A percentile compares a stretch with the other conserved stretches of the same genome.
phyloP scores from a whole-genome alignment of 106 monocot genomes.

The Dactylorhiza incarnata region DNA sequence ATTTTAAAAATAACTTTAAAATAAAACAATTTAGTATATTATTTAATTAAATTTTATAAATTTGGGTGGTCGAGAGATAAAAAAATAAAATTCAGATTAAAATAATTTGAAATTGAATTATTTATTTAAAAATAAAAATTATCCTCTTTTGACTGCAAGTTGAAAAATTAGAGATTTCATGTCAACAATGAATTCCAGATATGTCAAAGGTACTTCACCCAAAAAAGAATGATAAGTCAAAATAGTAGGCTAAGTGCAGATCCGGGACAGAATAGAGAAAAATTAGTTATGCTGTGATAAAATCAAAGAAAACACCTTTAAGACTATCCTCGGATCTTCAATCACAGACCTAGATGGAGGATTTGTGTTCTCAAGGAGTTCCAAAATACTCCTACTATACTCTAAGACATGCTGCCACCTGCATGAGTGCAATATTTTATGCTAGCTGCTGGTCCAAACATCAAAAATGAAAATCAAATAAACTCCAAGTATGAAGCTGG shows the following conservation, averaged over 20 bases:
- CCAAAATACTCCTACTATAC: conserved; percentile 59
- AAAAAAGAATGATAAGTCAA: neutral
- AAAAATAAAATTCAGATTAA: no score
- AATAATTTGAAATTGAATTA: no score
- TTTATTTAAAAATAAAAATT: no score
- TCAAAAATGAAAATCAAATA: neutral
- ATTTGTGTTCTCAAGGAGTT: conserved; percentile 41
- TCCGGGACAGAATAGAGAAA: neutral
- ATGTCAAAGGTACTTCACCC: no score
- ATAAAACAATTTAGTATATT: no score
- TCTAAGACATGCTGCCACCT: conserved; percentile 81
- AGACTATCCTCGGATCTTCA: conserved; percentile 49
- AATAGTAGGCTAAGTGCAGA: neutral
- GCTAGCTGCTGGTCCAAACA: no score
- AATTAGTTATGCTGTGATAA: neutral
- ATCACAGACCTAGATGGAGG: conserved; percentile 27
- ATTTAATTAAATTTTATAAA: no score
- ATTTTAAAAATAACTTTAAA: no score
- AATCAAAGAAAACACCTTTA: conserved; percentile 33
- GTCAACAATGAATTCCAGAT: no score
- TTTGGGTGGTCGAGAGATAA: no score
- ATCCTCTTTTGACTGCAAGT: no score
- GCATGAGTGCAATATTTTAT: neutral
- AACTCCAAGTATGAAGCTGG: neutral
- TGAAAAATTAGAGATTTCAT: no score